Evolutionary conservation across 2,329 filamentous ascomycete genomes (phyloP).

Genomic region (Torrubiellomyces zombiae): DNA sequence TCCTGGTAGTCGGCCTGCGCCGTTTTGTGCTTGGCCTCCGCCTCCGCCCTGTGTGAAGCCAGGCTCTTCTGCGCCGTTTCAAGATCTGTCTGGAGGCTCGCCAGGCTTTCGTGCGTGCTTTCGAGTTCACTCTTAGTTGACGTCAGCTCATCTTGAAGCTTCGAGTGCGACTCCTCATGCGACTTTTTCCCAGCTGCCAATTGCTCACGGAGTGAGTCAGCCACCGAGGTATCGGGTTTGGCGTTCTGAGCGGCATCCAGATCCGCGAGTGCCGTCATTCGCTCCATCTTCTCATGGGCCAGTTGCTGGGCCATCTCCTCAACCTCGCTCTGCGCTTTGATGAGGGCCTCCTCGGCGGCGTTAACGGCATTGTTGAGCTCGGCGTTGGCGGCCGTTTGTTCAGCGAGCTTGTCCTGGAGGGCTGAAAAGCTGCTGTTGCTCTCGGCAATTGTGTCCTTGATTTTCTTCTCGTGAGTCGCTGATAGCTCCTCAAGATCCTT

Average conservation of each 20-base stretch:
- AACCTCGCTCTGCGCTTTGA: constrained; percentile 29
- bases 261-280: constrained; percentile 41
- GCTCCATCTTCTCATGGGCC: constrained; percentile 42
- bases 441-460: constrained; percentile 23
- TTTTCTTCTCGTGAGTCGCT: constrained; percentile 18
- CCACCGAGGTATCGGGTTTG: constrained; percentile 37
- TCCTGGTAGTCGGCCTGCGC: constrained; percentile 43
- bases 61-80: constrained; percentile 34
- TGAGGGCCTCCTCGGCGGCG: constrained; percentile 24
- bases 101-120: constrained; percentile 17
- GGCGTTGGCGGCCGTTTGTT: constrained; percentile 18
- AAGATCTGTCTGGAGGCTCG: constrained; percentile 23
- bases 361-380: constrained; percentile 20
- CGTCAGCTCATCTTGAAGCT: constrained; percentile 18
- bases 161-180: constrained; percentile 25
- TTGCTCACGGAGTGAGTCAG: constrained; percentile 33
- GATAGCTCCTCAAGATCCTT: constrained; percentile 27
- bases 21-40: constrained; percentile 35
- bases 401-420: constrained; percentile 18
- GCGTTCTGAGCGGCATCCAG: constrained; percentile 40
- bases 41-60: constrained; percentile 32
- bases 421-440: constrained; percentile 17
- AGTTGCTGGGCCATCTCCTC: constrained; percentile 35
- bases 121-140: constrained; percentile 16
- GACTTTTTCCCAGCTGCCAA: constrained; percentile 29